phyloP scores from a whole-genome alignment of 257 asterid genomes.

The Plantago major region DNA sequence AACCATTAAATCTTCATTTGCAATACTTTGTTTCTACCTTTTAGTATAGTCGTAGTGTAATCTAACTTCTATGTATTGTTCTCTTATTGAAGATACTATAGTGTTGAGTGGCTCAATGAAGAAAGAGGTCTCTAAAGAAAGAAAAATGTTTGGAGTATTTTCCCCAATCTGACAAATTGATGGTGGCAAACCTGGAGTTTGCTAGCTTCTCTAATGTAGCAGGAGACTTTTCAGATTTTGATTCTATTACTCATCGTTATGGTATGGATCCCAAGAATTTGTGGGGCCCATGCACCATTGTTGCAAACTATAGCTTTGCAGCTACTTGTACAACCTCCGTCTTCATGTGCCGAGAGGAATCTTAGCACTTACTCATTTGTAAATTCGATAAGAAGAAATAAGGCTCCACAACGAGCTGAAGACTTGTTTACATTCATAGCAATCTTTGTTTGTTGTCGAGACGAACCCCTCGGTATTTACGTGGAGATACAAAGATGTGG shows the following conservation, averaged over 20 bases:
- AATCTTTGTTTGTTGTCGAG: constrained; percentile 1
- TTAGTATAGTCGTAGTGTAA: background rate
- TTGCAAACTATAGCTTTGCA: background rate
- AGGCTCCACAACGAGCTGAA: background rate
- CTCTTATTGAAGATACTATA: background rate
- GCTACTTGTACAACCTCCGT: background rate
- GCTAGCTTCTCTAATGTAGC: background rate
- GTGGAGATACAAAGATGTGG: background rate
- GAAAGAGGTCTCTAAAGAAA: background rate
- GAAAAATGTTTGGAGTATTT: background rate
- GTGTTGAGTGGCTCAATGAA: background rate
- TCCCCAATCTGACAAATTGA: background rate
- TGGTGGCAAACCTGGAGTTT: background rate
- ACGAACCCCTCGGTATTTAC: background rate
- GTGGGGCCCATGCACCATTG: background rate
- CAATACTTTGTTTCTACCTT: background rate
- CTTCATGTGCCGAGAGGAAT: background rate
- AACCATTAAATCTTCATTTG: background rate
- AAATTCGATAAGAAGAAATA: background rate
- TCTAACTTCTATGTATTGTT: background rate
- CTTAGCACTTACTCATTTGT: background rate
- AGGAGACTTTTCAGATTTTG: background rate
- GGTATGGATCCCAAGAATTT: background rate
- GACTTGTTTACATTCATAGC: background rate
- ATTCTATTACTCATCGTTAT: background rate